phyloP scores from a whole-genome alignment of 805 yeast species.

The Lipomyces anomalus region DNA sequence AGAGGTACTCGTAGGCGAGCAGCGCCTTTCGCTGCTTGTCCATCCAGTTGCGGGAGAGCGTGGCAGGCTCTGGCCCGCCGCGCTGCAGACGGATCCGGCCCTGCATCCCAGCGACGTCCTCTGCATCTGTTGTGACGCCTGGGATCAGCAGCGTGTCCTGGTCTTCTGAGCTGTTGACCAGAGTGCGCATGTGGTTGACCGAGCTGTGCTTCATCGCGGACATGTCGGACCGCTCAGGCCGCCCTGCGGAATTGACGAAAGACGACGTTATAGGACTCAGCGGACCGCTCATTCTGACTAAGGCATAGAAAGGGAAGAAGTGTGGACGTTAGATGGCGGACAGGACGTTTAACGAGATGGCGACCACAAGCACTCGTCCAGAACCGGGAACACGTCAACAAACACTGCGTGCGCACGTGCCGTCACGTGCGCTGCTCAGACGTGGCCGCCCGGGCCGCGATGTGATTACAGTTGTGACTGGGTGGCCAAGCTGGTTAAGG shows the following conservation, averaged over 20 bases:
- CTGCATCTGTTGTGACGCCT: slow-evolving; percentile 31
- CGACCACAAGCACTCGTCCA: too few species aligned
- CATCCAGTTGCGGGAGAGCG: slow-evolving; percentile 31
- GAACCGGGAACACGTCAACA: too few species aligned
- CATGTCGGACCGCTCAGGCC: slow-evolving; percentile 13
- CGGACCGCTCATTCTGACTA: too few species aligned
- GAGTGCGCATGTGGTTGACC: slow-evolving; percentile 26
- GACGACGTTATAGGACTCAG: slow-evolving; percentile 12
- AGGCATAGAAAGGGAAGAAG: too few species aligned
- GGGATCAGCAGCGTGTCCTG: slow-evolving; percentile 23
- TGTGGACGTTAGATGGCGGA: too few species aligned
- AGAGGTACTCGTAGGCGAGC: slow-evolving; percentile 68
- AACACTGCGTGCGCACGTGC: too few species aligned
- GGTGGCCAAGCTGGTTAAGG: too few species aligned
- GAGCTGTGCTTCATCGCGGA: slow-evolving; percentile 24
- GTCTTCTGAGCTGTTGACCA: slow-evolving; percentile 14
- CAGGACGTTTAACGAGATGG: too few species aligned
- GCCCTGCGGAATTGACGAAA: slow-evolving; percentile 12
- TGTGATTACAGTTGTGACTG: too few species aligned
- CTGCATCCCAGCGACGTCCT: slow-evolving; percentile 32
- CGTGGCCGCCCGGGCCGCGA: too few species aligned
- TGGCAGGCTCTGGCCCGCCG: slow-evolving; percentile 5
- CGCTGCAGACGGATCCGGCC: slow-evolving; percentile 33
- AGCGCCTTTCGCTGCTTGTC: slow-evolving; percentile 39
- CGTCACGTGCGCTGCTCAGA: too few species aligned